Evolutionary conservation across 208 protist species (phyloP).

Genomic region (Trypanosoma congolense): DNA sequence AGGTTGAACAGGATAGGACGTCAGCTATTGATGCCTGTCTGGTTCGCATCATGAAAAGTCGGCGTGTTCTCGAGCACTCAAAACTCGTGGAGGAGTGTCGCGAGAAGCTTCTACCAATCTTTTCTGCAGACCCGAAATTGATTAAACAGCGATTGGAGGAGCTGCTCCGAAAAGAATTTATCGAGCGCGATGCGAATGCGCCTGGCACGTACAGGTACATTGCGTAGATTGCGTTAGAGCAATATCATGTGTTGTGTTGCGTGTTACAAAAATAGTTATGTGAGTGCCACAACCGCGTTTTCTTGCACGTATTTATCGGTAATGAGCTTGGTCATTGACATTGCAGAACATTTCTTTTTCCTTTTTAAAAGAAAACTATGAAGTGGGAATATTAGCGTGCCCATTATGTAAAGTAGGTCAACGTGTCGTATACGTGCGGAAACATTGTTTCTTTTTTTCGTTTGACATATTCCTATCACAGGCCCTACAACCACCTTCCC

Average conservation of each 20-base stretch:
- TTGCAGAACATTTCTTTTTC: too few relatives aligned
- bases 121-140: constrained; percentile 61
- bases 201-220: constrained; percentile 64
- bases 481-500: too few relatives aligned
- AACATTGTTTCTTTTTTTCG: too few relatives aligned
- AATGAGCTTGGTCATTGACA: too few relatives aligned
- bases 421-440: too few relatives aligned
- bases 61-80: constrained; percentile 54
- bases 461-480: too few relatives aligned
- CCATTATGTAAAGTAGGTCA: too few relatives aligned
- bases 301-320: too few relatives aligned
- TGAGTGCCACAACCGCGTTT: too few relatives aligned
- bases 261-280: too few relatives aligned
- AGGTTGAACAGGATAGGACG: constrained; percentile 68
- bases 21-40: constrained; percentile 77
- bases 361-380: too few relatives aligned
- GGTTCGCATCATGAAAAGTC: constrained; percentile 84
- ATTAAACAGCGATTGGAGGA: constrained; percentile 88
- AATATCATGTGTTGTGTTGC: constrained; percentile 4
- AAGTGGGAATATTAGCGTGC: too few relatives aligned
- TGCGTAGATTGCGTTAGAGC: constrained; percentile 29
- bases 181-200: constrained; percentile 62
- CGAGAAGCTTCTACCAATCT: constrained; percentile 52
- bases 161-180: constrained; percentile 72
- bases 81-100: constrained; percentile 71